Conservation (phyloP, 2,329 filamentous ascomycete genomes). For the Blumeriella jaapii region DNA sequence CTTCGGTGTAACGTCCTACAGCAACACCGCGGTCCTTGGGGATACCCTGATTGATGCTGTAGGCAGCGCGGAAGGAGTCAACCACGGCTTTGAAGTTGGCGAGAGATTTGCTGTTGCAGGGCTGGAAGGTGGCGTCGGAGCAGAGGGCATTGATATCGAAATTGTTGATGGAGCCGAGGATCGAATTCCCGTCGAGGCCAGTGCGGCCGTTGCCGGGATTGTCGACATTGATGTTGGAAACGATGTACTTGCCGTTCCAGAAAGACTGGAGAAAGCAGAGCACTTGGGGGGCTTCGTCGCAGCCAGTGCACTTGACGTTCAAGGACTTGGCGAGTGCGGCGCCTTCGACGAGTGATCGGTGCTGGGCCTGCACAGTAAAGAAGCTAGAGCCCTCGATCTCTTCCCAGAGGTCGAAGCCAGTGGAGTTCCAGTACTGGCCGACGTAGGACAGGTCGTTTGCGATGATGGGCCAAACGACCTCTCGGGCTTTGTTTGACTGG, state of each 20-base stretch:
- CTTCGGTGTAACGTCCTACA: conserved; percentile 57
- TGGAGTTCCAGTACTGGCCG: conserved; percentile 55
- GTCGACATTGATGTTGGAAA: conserved; percentile 56
- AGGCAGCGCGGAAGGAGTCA: conserved; percentile 57
- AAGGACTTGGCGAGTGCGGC: conserved; percentile 51
- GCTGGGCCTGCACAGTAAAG: conserved; percentile 61
- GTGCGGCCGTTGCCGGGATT: conserved; percentile 47
- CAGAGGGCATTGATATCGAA: conserved; percentile 61
- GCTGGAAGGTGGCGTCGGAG: conserved; percentile 63
- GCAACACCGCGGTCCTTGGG: conserved; percentile 47
- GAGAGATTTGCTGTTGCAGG: conserved; percentile 40
- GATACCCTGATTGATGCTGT: conserved; percentile 56
- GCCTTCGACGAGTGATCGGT: conserved; percentile 51
- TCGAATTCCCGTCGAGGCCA: conserved; percentile 60
- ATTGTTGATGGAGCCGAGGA: conserved; percentile 52
- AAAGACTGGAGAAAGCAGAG: conserved; percentile 65
- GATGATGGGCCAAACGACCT: conserved; percentile 61
- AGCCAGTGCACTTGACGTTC: conserved; percentile 46
- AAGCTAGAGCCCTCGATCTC: conserved; percentile 69
- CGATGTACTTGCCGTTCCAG: conserved; percentile 55
- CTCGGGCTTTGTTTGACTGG: conserved; percentile 29
- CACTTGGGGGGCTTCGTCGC: conserved; percentile 54
- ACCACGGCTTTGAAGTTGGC: conserved; percentile 67
- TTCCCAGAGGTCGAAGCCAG: conserved; percentile 70
- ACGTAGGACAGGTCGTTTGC: conserved; percentile 66